Evolutionary conservation across 495 filamentous ascomycete species (phyloP), one percentile per base, ranked within the genome.

Genomic region (Daldinia caldariorum): DNA sequence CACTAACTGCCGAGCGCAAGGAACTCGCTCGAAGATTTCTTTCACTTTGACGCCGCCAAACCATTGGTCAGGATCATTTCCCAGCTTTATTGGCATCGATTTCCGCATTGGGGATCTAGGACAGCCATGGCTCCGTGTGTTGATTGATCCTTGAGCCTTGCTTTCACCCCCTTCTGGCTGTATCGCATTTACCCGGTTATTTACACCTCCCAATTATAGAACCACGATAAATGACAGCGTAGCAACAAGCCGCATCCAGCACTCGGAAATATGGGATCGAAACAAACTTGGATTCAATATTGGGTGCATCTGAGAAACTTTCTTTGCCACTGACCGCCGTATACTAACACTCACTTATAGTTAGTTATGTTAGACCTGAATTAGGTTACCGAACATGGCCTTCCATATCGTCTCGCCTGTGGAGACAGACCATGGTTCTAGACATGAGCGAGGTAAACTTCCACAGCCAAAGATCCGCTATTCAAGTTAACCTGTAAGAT

Each of bases 1-100:
- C 60, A 63, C 65, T 70, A 83, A 82, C 79, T 83, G 79, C 81
- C 81, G 81, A 82, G 76, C 69, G 70, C 73, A 76, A 77, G 61
- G 77, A 81, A 69, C 69, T 73, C 71, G 57, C 70, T 74, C 79
- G 63, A 75, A 79, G 69, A 65, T 67, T 79, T 74, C 70, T 47
- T 71, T 14, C 67, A 73, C 79, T 79, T 80, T 78, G 79, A 57
- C 75, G 72, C 77, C 72, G 76, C 74, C 60, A 58, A 72, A 63
- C 72, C 72, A 82, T 81, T 81, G 80, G 79, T 41, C 50, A 72
- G 73, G 72, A 73, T 59, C 39, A 58, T 63, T 67, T 66, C 61
- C 43, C 54, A 51, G 35, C 65, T 72, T 80, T 74, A 81, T 79
- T 81, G 74, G 72, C 58, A 59, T 63, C 67, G 66, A 74, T 76